Percentiles rank a stretch among this genome's conserved stretches.
phyloP scores from a whole-genome alignment of 1,284 basidiomycete species.

The Coniophora puteana region DNA sequence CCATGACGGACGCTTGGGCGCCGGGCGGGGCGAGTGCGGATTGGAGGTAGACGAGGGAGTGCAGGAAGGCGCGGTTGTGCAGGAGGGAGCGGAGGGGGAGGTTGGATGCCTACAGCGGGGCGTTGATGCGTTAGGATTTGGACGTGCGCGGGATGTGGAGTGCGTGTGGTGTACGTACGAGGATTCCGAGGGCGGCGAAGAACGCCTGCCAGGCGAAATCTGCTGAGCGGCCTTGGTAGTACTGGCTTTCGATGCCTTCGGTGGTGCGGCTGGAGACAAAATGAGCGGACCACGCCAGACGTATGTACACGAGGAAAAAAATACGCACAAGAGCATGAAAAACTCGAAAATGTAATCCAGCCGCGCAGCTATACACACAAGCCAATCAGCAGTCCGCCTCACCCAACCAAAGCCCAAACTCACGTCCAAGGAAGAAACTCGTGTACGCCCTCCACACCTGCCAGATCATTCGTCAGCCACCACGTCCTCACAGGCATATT shows the following conservation, averaged over 20 bases:
- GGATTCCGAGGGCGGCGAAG: slow-evolving; percentile 49
- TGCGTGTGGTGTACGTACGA: slow-evolving; percentile 61
- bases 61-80: slow-evolving; percentile 66
- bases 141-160: not conserved
- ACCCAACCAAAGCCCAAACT: slow-evolving; percentile 20
- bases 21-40: slow-evolving; percentile 64
- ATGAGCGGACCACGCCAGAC: slow-evolving; percentile 1
- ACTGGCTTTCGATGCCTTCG: slow-evolving; percentile 59
- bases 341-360: slow-evolving; percentile 71
- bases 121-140: slow-evolving; percentile 5
- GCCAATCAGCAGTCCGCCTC: not conserved
- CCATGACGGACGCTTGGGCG: slow-evolving; percentile 68
- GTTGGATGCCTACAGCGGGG: slow-evolving; percentile 46
- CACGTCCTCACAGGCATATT: slow-evolving; percentile 5
- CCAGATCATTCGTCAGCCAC: slow-evolving; percentile 1
- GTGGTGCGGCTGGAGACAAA: slow-evolving; percentile 50
- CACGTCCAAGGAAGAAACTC: slow-evolving; percentile 76
- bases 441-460: slow-evolving; percentile 79
- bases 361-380: slow-evolving; percentile 39
- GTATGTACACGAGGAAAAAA: not conserved
- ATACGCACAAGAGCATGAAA: slow-evolving; percentile 71
- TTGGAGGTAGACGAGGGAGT: slow-evolving; percentile 67
- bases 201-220: slow-evolving; percentile 77
- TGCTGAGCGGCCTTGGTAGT: slow-evolving; percentile 56
- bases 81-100: slow-evolving; percentile 57